Conservation (phyloP, 2,329 filamentous ascomycete species). For the Arthrinium puccinioides region DNA sequence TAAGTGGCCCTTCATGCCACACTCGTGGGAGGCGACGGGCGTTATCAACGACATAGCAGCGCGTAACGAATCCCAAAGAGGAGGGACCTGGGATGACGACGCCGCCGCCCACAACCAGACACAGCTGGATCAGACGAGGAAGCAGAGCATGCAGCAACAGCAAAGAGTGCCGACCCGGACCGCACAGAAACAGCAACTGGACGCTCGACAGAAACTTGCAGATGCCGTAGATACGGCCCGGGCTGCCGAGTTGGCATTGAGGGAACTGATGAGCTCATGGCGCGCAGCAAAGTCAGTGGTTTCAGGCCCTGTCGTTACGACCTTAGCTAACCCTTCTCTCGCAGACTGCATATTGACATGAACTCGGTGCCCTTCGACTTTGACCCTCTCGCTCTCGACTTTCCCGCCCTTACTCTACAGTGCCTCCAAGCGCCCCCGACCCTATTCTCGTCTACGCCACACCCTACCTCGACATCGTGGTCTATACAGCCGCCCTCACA, state of each 20-base stretch:
- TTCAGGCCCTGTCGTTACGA: conserved; percentile 17
- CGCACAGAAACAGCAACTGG: conserved; percentile 54
- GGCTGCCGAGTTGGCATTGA: conserved; percentile 76
- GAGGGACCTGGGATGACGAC: conserved; percentile 27
- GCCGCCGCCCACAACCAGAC: conserved; percentile 12
- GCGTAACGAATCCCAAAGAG: conserved; percentile 35
- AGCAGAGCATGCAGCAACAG: conserved; percentile 2
- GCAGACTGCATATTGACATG: conserved; percentile 48
- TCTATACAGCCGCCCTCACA: conserved; percentile 68
- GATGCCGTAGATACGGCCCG: conserved; percentile 73
- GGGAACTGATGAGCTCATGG: conserved; percentile 75
- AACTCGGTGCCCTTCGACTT: conserved; percentile 63
- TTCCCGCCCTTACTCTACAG: conserved; percentile 75
- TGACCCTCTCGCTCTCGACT: conserved; percentile 77
- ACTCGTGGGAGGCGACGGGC: conserved; percentile 70
- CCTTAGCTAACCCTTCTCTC: background rate
- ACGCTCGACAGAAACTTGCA: conserved; percentile 53
- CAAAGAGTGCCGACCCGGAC: conserved; percentile 38
- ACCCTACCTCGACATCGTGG: conserved; percentile 73
- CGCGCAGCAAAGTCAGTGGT: conserved; percentile 69
- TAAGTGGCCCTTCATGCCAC: conserved; percentile 42
- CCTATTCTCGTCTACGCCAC: conserved; percentile 72
- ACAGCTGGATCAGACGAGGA: conserved; percentile 3
- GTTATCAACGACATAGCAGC: conserved; percentile 67
- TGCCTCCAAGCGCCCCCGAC: conserved; percentile 76